Base-by-base conservation (phyloP, 2,329 filamentous ascomycete species). In the Colletotrichum zoysiae region DNA sequence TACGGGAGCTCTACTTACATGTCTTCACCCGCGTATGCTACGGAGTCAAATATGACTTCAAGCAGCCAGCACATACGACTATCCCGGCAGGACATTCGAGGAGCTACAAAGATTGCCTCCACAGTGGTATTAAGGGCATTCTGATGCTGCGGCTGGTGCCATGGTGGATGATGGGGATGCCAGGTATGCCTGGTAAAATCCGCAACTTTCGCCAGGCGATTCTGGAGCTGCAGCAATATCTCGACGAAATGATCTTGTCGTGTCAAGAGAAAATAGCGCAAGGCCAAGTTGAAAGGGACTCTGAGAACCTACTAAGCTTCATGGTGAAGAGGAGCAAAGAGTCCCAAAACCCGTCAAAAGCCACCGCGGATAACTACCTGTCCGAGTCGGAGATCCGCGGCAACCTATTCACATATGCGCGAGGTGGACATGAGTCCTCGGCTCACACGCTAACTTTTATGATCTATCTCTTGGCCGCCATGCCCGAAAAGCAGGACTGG, bases 1-100 rank as follows among this genome's bases (percentile, higher is more conserved):
- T 63, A 9, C 60, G 60, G 3, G 60, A 53, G 20, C 60, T 63
- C 23, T 58, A 58, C 33, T 12, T 58, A 11, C 56, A 58, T 26
- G 56, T 58, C 35, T 58, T 58, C 35, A 58, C 35, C n/a, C 14
- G 35, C 11, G 56, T 59, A 9, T 59, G 56, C 35, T 59, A 23
- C 11, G 56, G 56, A 7, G n/a, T 42, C 35, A 26, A 12, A 5
- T 59, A 59, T 44, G 35, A 59, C n/a, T 59, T 59, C 56, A 59
- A 59, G 23, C 56, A 59, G 35, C 56, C 56, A 12, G 56, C 33
- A 26, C 23, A 23, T 9, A 16, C 38, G 9, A 40, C 8, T 18
- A 42, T 59, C 3, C 56, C n/a, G n/a, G 8, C 20, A 18, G 35
- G 56, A 14, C 56, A 59, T n/a, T 59, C 35, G 4, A 33, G n/a